These are phyloP conservation scores for Lepiota subincarnata DNA, from an alignment of 768 basidiomycete genomes.

Conservation along the genomic window DNA sequence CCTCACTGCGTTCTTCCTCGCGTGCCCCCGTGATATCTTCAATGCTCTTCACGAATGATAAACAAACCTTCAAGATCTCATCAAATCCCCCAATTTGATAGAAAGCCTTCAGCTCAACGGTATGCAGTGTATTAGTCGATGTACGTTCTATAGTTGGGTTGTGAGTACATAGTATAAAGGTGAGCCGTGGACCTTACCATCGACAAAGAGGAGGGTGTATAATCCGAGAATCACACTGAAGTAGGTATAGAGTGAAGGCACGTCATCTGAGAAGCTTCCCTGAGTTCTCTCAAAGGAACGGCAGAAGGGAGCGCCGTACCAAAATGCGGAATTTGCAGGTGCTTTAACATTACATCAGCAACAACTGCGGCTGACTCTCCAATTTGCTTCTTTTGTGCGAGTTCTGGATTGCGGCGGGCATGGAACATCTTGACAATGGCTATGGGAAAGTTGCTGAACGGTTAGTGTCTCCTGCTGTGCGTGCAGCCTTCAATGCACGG, in stretches of 20 bases:
- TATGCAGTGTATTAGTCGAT: constrained; percentile 70
- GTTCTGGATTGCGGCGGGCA: constrained; percentile 71
- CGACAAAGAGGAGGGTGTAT: constrained; percentile 41
- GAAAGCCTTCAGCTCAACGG: constrained; percentile 75
- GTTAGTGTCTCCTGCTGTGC: not conserved
- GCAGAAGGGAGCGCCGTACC: constrained; percentile 37
- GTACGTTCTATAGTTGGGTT: constrained; percentile 59
- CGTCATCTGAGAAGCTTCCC: constrained; percentile 20
- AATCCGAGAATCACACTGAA: constrained; percentile 45
- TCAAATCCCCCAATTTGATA: constrained; percentile 69
- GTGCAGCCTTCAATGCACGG: constrained; percentile 12
- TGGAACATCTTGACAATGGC: constrained; percentile 88
- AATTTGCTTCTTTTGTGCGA: constrained; percentile 74
- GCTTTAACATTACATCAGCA: constrained; percentile 68
- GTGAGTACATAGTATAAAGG: constrained; percentile 11
- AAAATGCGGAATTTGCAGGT: constrained; percentile 50
- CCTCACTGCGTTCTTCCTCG: constrained; percentile 54
- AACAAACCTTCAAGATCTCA: constrained; percentile 56
- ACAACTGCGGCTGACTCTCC: constrained; percentile 62
- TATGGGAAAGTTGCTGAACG: constrained; percentile 22
- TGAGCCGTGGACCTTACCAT: constrained; percentile 31
- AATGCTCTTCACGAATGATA: constrained; percentile 52
- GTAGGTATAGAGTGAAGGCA: constrained; percentile 38
- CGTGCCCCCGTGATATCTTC: constrained; percentile 44
- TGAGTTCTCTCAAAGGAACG: not conserved